Evolutionary conservation across 2,329 filamentous ascomycete genomes (phyloP).

Genomic region (Neofusicoccum laricinum): DNA sequence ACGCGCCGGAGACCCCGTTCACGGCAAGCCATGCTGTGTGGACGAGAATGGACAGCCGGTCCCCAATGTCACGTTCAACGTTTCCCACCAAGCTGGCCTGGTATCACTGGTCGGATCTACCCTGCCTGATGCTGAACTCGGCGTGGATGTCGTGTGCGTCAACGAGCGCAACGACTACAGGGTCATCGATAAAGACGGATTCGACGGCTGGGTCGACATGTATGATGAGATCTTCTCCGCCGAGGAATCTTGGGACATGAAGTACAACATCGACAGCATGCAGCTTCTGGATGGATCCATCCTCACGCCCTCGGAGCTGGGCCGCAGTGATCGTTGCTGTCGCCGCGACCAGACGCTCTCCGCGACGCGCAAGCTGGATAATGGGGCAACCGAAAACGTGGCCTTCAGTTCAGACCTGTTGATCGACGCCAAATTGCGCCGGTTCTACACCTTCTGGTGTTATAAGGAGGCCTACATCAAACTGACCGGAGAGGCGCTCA

Average conservation of each 20-base stretch:
- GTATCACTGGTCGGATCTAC: conserved; percentile 62
- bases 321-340: conserved; percentile 43
- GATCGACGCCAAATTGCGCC: conserved; percentile 62
- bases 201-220: conserved; percentile 66
- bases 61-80: conserved; percentile 64
- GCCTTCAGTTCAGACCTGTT: conserved; percentile 44
- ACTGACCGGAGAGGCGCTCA: conserved; percentile 74
- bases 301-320: conserved; percentile 39
- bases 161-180: conserved; percentile 65
- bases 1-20: conserved; percentile 51
- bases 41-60: conserved; percentile 37
- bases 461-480: conserved; percentile 80
- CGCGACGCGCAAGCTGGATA: conserved; percentile 31
- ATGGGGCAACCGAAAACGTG: conserved; percentile 29
- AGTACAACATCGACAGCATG: conserved; percentile 37
- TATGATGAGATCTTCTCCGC: conserved; percentile 68
- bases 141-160: conserved; percentile 74
- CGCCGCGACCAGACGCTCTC: conserved; percentile 37
- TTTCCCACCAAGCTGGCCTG: conserved; percentile 74
- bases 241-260: conserved; percentile 62
- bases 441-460: conserved; percentile 77
- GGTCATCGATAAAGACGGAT: conserved; percentile 59
- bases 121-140: conserved; percentile 50
- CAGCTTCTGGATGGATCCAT: conserved; percentile 44
- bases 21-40: conserved; percentile 52